Conservation (phyloP, 441 rosid genomes). For the Jatropha multifida region DNA sequence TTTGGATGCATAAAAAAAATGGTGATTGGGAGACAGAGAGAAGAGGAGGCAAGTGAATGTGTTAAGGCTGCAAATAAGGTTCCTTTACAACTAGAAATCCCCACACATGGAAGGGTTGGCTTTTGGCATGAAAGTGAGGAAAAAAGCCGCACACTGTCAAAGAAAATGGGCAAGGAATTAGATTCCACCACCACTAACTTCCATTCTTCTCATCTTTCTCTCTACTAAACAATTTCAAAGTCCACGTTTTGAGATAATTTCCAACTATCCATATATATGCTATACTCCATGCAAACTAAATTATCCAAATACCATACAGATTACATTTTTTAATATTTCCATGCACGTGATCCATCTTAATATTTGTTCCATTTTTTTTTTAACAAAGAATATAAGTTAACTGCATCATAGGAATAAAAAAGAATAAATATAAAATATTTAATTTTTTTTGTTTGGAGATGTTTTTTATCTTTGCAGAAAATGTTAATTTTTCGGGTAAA, state of each 20-base stretch:
- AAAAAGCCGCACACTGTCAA: constrained; percentile 20
- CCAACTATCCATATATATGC: background rate
- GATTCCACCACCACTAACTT: constrained; percentile 38
- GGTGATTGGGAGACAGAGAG: background rate
- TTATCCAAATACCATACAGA: background rate
- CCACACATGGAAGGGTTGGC: constrained; percentile 12
- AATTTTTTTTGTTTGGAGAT: no score
- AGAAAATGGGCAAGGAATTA: constrained; percentile 27
- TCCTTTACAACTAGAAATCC: constrained; percentile 28
- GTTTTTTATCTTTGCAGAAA: no score
- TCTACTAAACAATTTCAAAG: constrained; percentile 5
- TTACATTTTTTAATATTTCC: background rate
- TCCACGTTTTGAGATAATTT: constrained; percentile 12
- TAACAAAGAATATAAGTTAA: no score
- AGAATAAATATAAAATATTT: no score
- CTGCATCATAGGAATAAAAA: no score
- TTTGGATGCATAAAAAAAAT: background rate
- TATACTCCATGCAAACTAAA: background rate
- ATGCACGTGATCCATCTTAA: background rate
- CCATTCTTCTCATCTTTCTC: background rate
- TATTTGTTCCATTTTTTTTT: background rate
- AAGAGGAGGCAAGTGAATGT: constrained; percentile 21
- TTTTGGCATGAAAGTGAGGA: constrained; percentile 34
- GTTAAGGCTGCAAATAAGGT: constrained; percentile 32
- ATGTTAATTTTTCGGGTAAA: no score